phyloP scores from a whole-genome alignment of 208 protist species.

The Trypanosoma platydactyli region DNA sequence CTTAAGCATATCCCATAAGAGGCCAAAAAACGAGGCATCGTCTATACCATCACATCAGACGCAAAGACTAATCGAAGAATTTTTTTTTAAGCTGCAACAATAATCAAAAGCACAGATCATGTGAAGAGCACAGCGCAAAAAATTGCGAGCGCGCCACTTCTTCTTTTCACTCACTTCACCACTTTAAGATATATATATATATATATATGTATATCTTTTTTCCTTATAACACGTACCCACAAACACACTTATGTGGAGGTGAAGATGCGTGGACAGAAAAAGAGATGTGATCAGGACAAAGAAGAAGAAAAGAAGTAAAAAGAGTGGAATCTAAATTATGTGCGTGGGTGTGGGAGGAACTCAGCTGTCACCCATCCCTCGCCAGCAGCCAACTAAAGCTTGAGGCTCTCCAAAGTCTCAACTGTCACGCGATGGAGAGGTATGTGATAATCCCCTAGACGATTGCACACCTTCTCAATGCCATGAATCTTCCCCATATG shows the following conservation, averaged over 20 bases:
- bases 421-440: conserved; percentile 69
- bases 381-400: conserved; percentile 39
- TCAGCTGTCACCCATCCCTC: background rate
- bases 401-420: conserved; percentile 71
- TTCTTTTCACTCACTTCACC: background rate
- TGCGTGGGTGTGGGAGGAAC: too few relatives aligned
- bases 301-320: conserved; percentile 12
- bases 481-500: conserved; percentile 77
- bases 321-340: too few relatives aligned
- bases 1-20: too few relatives aligned
- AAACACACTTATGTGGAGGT: background rate
- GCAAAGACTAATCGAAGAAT: too few relatives aligned
- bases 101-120: too few relatives aligned
- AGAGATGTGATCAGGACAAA: conserved; percentile 4
- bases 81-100: background rate
- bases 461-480: conserved; percentile 52
- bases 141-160: background rate
- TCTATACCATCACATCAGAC: too few relatives aligned
- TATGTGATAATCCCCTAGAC: conserved; percentile 58
- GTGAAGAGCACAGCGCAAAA: too few relatives aligned
- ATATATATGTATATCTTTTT: conserved; percentile 19
- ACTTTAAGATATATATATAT: background rate
- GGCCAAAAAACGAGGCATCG: too few relatives aligned
- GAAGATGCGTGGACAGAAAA: background rate
- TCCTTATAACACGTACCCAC: too few relatives aligned